Evolutionary conservation across 148 eudicot species (phyloP).

Genomic region (Fagopyrum tataricum): DNA sequence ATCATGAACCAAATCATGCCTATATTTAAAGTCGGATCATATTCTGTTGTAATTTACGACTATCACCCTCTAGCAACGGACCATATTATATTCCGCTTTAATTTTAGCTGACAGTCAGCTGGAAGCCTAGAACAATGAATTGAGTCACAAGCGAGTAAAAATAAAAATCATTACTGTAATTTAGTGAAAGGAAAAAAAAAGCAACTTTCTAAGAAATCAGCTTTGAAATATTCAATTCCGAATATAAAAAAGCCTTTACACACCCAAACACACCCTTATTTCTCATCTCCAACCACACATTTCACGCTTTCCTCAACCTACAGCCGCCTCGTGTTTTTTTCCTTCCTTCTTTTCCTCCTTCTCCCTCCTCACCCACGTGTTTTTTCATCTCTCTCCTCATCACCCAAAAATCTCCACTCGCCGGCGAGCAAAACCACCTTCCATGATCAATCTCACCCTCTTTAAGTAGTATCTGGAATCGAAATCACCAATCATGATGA

Average conservation of each 20-base stretch:
- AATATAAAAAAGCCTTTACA: neutral
- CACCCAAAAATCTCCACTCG: conserved; percentile 28
- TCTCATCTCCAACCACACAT: conserved; percentile 20
- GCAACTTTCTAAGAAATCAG: conserved; percentile 4
- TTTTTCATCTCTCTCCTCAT: conserved; percentile 23
- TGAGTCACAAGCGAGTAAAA: too few species aligned
- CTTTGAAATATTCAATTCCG: neutral
- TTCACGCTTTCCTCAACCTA: conserved; percentile 17
- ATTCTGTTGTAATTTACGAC: too few species aligned
- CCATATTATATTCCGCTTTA: too few species aligned
- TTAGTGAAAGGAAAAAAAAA: neutral
- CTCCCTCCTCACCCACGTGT: conserved; percentile 24
- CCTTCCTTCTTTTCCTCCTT: neutral
- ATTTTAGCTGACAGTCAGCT: too few species aligned
- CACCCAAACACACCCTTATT: neutral
- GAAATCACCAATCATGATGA: conserved; percentile 23
- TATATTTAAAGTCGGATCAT: too few species aligned
- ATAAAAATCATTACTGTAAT: too few species aligned
- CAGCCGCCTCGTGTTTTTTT: conserved; percentile 12
- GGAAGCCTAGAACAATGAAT: too few species aligned
- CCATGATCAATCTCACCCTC: conserved; percentile 29
- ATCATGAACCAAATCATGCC: too few species aligned
- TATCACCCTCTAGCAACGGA: too few species aligned
- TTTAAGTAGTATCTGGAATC: too few species aligned
- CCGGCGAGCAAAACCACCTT: conserved; percentile 20